Evolutionary conservation across 1,284 basidiomycete genomes (phyloP).

Genomic region (Rhodotorula sp.): DNA sequence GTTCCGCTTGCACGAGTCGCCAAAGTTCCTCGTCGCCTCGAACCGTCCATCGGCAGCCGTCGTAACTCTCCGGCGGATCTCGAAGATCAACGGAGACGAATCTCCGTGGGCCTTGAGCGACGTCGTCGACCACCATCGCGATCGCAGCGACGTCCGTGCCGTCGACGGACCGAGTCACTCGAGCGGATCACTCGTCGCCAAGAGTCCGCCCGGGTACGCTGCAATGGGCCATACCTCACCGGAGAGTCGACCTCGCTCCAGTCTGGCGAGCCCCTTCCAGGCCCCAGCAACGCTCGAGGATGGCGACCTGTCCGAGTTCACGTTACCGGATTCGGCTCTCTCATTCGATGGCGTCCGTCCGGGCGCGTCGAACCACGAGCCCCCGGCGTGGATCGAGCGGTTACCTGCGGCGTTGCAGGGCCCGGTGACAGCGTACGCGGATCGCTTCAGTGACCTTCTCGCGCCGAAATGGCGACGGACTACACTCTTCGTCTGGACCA

Average conservation of each 20-base stretch:
- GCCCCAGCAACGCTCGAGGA: slow-evolving; percentile 7
- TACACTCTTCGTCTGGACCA: slow-evolving; percentile 75
- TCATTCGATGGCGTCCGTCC: background rate
- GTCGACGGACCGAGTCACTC: background rate
- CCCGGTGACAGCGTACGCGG: slow-evolving; percentile 64
- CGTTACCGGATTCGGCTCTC: background rate
- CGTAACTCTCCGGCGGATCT: slow-evolving; percentile 75
- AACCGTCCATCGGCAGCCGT: slow-evolving; percentile 79
- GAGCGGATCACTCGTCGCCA: background rate
- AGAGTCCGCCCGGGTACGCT: background rate
- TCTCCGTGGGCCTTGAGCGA: slow-evolving; percentile 67
- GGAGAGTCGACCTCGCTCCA: background rate
- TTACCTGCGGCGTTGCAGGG: slow-evolving; percentile 4
- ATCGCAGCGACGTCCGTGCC: background rate
- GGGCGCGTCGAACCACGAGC: background rate
- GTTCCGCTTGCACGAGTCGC: slow-evolving; percentile 89
- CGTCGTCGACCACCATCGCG: slow-evolving; percentile 59
- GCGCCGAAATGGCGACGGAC: slow-evolving; percentile 77
- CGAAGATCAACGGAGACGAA: slow-evolving; percentile 74
- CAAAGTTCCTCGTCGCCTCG: slow-evolving; percentile 72
- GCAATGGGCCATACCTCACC: slow-evolving; percentile 5
- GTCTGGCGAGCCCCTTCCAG: background rate
- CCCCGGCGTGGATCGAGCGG: slow-evolving; percentile 16
- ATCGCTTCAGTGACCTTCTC: slow-evolving; percentile 72
- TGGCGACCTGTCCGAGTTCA: slow-evolving; percentile 1